Evolutionary conservation across 352 stramenopile species (phyloP), one percentile per base, ranked within the genome.

Genomic region (Pythium biforme): DNA sequence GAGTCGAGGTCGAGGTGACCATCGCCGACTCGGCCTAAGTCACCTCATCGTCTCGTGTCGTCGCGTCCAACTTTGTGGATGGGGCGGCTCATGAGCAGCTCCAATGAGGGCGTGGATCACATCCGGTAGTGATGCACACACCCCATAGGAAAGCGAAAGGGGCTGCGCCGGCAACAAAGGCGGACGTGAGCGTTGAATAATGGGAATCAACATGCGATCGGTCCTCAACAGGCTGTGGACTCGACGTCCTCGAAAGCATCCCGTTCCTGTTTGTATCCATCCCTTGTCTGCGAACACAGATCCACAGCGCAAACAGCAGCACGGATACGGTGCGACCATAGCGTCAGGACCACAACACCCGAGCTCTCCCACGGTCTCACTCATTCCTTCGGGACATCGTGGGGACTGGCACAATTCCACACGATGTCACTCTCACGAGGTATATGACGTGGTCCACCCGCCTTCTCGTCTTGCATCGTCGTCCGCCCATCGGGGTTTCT

Each of bases 1-100:
- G 97, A 92, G 97, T 99, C 54, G 96, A 99, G 78, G 95, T 99
- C 72, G 97, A 99, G 81, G 96, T 99, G 64, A 98, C 90, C 63
- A 98, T 98, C 80, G 94, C 95, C 63, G 93, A 98, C 85, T 92
- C 85, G 46, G 81, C 81, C 49, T 94, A 91, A 91, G 72, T 48
- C 15, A 26, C 25, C 7, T 23, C 11, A n/a, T n/a, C n/a, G n/a
- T 9, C 56, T 9, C 34, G 7, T 40, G 29, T 33, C 29, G 29
- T 9, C n/a, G n/a, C n/a, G n/a, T n/a, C n/a, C n/a, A n/a, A n/a
- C n/a, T n/a, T n/a, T n/a, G n/a, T n/a, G n/a, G n/a, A n/a, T n/a
- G n/a, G n/a, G n/a, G n/a, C n/a, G n/a, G n/a, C n/a, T n/a, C n/a
- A n/a, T n/a, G n/a, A n/a, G n/a, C n/a, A n/a, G n/a, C n/a, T n/a